Evolutionary conservation across 352 stramenopile genomes (phyloP).

Genomic region (Phytophthora tubulina): DNA sequence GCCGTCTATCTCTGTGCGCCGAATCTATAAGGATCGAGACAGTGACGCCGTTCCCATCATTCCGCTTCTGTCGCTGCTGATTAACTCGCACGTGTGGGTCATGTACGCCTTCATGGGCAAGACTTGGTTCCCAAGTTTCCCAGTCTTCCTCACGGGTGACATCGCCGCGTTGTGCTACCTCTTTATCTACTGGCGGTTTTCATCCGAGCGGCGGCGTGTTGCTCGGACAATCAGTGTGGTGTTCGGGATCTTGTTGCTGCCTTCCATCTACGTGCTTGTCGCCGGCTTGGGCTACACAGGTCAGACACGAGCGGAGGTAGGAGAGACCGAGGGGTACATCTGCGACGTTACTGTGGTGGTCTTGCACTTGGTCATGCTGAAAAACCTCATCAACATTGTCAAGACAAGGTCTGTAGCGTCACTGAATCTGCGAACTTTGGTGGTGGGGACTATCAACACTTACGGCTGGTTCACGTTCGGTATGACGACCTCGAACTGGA

Average conservation of each 20-base stretch:
- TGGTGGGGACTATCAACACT: constrained; percentile 42
- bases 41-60: neutral
- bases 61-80: constrained; percentile 2
- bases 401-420: neutral
- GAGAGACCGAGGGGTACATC: constrained; percentile 1
- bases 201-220: neutral
- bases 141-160: neutral
- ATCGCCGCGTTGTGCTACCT: neutral
- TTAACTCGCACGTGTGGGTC: constrained; percentile 7
- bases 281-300: constrained; percentile 1
- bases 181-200: neutral
- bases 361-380: neutral
- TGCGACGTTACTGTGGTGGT: neutral
- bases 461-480: constrained; percentile 54
- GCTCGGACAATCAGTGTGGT: neutral
- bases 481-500: constrained; percentile 45
- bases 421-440: neutral
- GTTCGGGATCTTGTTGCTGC: neutral
- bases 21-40: neutral
- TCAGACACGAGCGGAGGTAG: constrained; percentile 1
- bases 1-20: neutral
- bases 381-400: neutral
- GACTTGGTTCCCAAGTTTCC: neutral
- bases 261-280: constrained; percentile 5
- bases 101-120: neutral